Conservation (phyloP, 495 filamentous ascomycete genomes). For the Oidiodendron maius region DNA sequence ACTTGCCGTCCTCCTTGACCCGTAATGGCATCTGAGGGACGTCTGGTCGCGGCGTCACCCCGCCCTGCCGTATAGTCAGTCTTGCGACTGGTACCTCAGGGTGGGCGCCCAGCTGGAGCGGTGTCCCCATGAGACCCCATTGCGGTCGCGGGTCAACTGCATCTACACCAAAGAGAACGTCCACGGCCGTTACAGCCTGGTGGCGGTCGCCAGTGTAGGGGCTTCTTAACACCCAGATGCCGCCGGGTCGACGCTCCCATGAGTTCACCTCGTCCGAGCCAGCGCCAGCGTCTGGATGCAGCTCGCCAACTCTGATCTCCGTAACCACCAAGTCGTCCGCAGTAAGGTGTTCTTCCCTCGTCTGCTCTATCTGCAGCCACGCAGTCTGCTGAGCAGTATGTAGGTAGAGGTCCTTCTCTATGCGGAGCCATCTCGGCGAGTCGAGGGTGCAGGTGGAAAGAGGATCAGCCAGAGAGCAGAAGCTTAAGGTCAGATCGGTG, state of each 20-base stretch:
- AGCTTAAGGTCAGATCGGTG: slow-evolving; percentile 22
- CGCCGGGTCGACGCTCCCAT: slow-evolving; percentile 77
- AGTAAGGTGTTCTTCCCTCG: slow-evolving; percentile 80
- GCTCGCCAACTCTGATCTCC: slow-evolving; percentile 69
- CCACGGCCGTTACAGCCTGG: slow-evolving; percentile 74
- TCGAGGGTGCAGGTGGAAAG: slow-evolving; percentile 61
- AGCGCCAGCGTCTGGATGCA: slow-evolving; percentile 48
- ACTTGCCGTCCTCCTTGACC: slow-evolving; percentile 80
- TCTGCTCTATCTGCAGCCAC: slow-evolving; percentile 76
- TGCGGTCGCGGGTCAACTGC: slow-evolving; percentile 81
- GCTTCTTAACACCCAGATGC: slow-evolving; percentile 77
- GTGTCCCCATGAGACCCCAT: slow-evolving; percentile 40
- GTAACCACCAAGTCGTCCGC: slow-evolving; percentile 72
- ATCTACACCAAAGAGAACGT: slow-evolving; percentile 89
- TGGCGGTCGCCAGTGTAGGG: slow-evolving; percentile 69
- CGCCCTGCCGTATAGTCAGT: slow-evolving; percentile 30
- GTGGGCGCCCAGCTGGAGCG: slow-evolving; percentile 28
- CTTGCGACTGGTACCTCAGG: slow-evolving; percentile 30
- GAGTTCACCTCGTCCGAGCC: too few species aligned
- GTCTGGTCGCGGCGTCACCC: slow-evolving; percentile 26
- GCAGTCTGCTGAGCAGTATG: slow-evolving; percentile 64
- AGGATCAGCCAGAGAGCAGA: slow-evolving; percentile 19
- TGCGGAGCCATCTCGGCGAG: slow-evolving; percentile 65
- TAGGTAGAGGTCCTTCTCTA: slow-evolving; percentile 92
- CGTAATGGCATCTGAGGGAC: slow-evolving; percentile 50